These are phyloP conservation scores for Cornus florida DNA, from an alignment of 148 eudicot genomes.

Conservation along the genomic window DNA sequence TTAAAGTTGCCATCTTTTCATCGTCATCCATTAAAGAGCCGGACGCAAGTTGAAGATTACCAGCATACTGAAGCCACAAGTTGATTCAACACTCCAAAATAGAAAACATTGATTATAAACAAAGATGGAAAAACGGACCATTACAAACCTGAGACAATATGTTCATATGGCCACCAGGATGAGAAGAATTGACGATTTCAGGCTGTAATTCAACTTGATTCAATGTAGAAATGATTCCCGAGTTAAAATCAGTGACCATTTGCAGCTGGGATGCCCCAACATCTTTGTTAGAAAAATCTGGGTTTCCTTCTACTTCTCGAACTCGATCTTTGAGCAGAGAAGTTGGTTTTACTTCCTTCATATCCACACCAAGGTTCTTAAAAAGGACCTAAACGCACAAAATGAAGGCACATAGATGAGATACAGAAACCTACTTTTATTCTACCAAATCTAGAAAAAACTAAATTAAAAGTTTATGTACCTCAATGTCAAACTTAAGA, in stretches of 20 bases:
- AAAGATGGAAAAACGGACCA: neutral
- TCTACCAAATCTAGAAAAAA: neutral
- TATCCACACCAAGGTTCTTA: conserved; percentile 20
- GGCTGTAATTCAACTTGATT: conserved; percentile 20
- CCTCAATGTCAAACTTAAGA: conserved; percentile 30
- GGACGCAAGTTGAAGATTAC: conserved; percentile 4
- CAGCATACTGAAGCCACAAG: neutral
- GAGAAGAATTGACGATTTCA: conserved; percentile 19
- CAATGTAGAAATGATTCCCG: conserved; percentile 5
- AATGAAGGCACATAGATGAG: neutral
- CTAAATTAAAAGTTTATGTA: neutral
- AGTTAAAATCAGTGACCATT: conserved; percentile 6
- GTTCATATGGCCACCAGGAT: conserved; percentile 8
- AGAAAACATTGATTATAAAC: neutral
- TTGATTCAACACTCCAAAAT: neutral
- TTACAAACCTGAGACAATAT: conserved; percentile 19
- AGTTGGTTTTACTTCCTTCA: conserved; percentile 19
- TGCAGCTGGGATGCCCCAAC: conserved; percentile 9
- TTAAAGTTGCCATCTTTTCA: conserved; percentile 11
- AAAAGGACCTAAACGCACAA: conserved; percentile 16
- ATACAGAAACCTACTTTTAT: conserved; percentile 1
- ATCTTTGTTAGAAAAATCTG: conserved; percentile 20
- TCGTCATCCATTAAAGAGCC: conserved; percentile 3
- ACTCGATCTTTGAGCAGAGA: conserved; percentile 21
- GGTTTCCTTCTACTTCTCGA: conserved; percentile 21